Conservation (phyloP, 805 yeast species). For the Priceomyces carsonii region DNA sequence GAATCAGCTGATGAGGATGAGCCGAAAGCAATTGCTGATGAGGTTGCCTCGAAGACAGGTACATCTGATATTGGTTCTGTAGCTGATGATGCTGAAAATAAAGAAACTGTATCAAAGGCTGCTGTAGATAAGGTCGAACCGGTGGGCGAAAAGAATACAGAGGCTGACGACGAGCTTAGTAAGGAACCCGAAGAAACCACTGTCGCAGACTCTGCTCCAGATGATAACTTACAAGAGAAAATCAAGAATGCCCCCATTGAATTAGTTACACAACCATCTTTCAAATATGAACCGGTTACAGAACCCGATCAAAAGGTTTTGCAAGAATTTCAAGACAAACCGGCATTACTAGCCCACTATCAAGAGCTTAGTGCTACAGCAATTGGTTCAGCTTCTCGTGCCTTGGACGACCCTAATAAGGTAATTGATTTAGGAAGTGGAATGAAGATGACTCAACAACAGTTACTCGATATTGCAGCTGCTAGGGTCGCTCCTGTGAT, state of each 20-base stretch:
- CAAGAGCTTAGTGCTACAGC: slow-evolving; percentile 51
- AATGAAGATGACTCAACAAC: slow-evolving; percentile 52
- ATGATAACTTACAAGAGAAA: slow-evolving; percentile 28
- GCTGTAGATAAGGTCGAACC: slow-evolving; percentile 15
- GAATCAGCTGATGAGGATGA: slow-evolving; percentile 15
- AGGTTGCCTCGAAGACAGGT: slow-evolving; percentile 23
- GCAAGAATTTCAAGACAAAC: slow-evolving; percentile 46
- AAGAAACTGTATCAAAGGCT: slow-evolving; percentile 17
- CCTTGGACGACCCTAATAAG: slow-evolving; percentile 50
- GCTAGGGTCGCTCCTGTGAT: slow-evolving; percentile 56
- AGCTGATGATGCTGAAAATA: slow-evolving; percentile 12
- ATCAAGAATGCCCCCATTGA: slow-evolving; percentile 36
- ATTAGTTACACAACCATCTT: slow-evolving; percentile 30
- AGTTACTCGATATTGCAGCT: slow-evolving; percentile 56
- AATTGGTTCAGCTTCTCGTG: slow-evolving; percentile 43
- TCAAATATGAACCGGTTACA: slow-evolving; percentile 35
- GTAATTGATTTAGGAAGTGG: slow-evolving; percentile 56
- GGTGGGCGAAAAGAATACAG: slow-evolving; percentile 11
- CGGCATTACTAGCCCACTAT: slow-evolving; percentile 49
- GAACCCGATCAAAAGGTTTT: slow-evolving; percentile 36
- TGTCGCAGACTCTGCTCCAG: slow-evolving; percentile 17
- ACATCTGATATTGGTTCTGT: too few species aligned
- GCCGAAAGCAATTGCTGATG: slow-evolving; percentile 23
- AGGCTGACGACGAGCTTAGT: slow-evolving; percentile 13
- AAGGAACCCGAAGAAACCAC: slow-evolving; percentile 15